Evolutionary conservation across 2,329 filamentous ascomycete species (phyloP), one percentile per base, ranked within the genome.

Genomic region (Apiospora saccharicola): DNA sequence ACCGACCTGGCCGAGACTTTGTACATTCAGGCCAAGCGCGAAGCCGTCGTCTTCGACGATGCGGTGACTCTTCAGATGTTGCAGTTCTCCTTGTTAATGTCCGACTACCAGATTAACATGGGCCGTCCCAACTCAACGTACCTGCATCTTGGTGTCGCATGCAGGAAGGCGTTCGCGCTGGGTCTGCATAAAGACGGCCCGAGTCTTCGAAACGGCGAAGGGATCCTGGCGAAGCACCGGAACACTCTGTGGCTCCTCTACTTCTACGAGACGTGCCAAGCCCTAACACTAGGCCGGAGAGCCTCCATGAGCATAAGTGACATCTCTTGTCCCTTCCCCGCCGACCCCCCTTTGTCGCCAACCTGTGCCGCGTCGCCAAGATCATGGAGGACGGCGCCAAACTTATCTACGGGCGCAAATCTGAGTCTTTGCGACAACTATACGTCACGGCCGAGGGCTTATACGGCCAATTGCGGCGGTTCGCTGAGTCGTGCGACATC

Each of bases 61-160:
- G 76, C 76, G 7, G 79, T 80, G n/a, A 80, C 77, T 7, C 70
- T 80, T n/a, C 75, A 76, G 3, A 80, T 80, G 77, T 76, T 80
- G 4, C 79, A 80, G 57, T 76, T 77, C 46, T 79, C 77, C 0
- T 70, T 80, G 14, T 69, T 80, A 5, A 43, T 77, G 30, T 75
- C 79, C 6, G 75, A 77, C 16, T 80, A 80, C 51, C 79, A 80
- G 44, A 73, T 73, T 24, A 75, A 77, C 57, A 79, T 80, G 76
- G 79, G 78, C 1, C 74, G 79, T 5, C 79, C 79, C 0, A 80
- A 80, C 37, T 76, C 77, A 13, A 74, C 76, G 0, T 80, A 80
- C 26, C 70, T 80, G 6, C 77, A 79, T 49, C 77, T 78, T 13
- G 79, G 79, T 16, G 73, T 73, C 1, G 79, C 79, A 7, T 76